A percentile compares a stretch with the other conserved stretches of the same genome.
Evolutionary conservation across 164 flowering plant genomes (phyloP).

Genomic region (Tinospora cordifolia): DNA sequence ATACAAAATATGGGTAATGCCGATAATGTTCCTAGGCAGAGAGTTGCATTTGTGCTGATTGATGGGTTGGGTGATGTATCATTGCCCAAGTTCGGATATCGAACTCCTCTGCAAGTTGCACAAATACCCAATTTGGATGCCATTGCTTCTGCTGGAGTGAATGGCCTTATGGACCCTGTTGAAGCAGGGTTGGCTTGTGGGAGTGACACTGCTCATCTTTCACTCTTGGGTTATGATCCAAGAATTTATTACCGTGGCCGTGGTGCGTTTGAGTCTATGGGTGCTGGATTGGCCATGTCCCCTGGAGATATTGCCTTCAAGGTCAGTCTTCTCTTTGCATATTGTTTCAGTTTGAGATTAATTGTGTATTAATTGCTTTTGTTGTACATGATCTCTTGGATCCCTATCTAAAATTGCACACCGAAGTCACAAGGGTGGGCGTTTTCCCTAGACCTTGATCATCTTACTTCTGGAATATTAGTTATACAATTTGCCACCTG

Average conservation of each 20-base stretch:
- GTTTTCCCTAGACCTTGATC: too few relatives aligned
- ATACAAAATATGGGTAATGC: slow-evolving; percentile 25
- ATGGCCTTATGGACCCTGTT: slow-evolving; percentile 98
- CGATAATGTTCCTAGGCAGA: slow-evolving; percentile 36
- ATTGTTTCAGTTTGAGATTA: background rate
- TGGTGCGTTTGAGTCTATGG: slow-evolving; percentile 98
- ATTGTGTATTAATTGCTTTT: background rate
- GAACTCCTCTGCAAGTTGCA: slow-evolving; percentile 73
- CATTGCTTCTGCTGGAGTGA: slow-evolving; percentile 92
- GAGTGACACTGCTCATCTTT: slow-evolving; percentile 94
- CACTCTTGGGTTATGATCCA: slow-evolving; percentile 85
- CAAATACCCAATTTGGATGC: slow-evolving; percentile 73
- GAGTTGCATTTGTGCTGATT: slow-evolving; percentile 83
- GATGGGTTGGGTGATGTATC: slow-evolving; percentile 97
- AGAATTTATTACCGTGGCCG: slow-evolving; percentile 85
- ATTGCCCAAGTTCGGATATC: slow-evolving; percentile 58
- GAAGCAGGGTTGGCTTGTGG: slow-evolving; percentile 96
- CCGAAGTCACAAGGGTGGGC: too few relatives aligned
- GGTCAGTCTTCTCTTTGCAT: slow-evolving; percentile 27
- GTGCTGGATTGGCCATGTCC: slow-evolving; percentile 94
- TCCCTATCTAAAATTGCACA: too few relatives aligned
- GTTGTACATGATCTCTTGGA: background rate
- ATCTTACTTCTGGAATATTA: too few relatives aligned
- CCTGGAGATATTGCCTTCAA: slow-evolving; percentile 99
- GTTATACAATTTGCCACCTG: too few relatives aligned